These are phyloP conservation scores for Solanum hybrid DNA, from an alignment of 305 asterid genomes.

Conservation along the genomic window DNA sequence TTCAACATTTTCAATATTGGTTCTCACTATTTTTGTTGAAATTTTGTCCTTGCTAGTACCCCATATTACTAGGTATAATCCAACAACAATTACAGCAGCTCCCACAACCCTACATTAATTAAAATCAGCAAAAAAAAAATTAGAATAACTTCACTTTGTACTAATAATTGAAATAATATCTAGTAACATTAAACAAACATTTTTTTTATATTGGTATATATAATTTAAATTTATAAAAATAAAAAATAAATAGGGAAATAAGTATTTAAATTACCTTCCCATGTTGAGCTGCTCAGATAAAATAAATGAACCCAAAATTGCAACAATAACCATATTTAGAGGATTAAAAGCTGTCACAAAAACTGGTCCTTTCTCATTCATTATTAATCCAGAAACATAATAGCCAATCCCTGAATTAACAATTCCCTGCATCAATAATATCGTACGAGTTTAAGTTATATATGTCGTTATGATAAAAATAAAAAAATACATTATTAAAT, in stretches of 20 bases:
- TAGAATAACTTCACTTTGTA: no score
- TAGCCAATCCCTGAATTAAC: slow-evolving; percentile 42
- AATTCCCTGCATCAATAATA: slow-evolving; percentile 37
- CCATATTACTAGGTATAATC: slow-evolving; percentile 63
- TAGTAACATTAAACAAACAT: no score
- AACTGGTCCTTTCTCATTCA: slow-evolving; percentile 59
- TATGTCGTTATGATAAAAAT: background rate
- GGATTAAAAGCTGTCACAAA: slow-evolving; percentile 58
- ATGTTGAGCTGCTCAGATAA: slow-evolving; percentile 41
- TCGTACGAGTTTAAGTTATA: background rate
- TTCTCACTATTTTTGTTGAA: background rate
- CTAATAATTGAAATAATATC: no score
- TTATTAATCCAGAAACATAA: slow-evolving; percentile 41
- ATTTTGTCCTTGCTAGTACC: slow-evolving; percentile 39
- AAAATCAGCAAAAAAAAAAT: background rate
- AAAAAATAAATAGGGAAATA: background rate
- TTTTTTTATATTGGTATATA: background rate
- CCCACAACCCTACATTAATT: slow-evolving; percentile 47
- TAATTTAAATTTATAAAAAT: background rate
- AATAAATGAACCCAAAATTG: slow-evolving; percentile 47
- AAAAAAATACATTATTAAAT: background rate
- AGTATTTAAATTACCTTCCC: slow-evolving; percentile 33
- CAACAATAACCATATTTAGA: slow-evolving; percentile 44
- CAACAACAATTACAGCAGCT: slow-evolving; percentile 52
- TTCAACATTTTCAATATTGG: slow-evolving; percentile 2